phyloP scores from a whole-genome alignment of 768 basidiomycete genomes.

The Boletellus ananas region DNA sequence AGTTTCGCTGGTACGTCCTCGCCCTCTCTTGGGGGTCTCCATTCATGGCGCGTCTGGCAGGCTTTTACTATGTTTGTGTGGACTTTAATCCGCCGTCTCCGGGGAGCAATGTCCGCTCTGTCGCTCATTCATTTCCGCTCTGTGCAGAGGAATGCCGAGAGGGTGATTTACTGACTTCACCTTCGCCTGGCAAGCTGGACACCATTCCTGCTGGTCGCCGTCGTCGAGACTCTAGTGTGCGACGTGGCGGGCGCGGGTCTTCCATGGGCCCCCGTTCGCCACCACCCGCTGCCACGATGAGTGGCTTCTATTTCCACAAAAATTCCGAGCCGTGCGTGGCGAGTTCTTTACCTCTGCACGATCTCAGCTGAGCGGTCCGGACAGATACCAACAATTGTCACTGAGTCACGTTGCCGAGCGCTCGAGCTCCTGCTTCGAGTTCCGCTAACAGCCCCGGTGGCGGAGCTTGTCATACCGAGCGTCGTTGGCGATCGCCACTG shows the following conservation, averaged over 20 bases:
- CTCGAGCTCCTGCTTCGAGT: slow-evolving; percentile 78
- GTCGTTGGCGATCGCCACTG: not conserved
- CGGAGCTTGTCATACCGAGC: not conserved
- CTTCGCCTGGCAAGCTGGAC: slow-evolving; percentile 35
- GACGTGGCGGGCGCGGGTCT: slow-evolving; percentile 42
- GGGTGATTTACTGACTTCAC: slow-evolving; percentile 27
- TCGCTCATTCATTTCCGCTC: slow-evolving; percentile 36
- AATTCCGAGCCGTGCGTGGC: slow-evolving; percentile 85
- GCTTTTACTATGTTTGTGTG: slow-evolving; percentile 94
- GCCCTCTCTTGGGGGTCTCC: not conserved
- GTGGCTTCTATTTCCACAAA: slow-evolving; percentile 90
- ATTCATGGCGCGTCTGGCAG: slow-evolving; percentile 36
- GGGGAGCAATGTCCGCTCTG: slow-evolving; percentile 29
- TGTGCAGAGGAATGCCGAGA: slow-evolving; percentile 27
- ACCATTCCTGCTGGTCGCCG: slow-evolving; percentile 34
- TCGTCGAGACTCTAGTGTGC: slow-evolving; percentile 46
- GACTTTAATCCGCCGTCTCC: slow-evolving; percentile 74
- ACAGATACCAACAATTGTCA: slow-evolving; percentile 85
- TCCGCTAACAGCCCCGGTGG: slow-evolving; percentile 51
- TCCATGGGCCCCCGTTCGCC: slow-evolving; percentile 45
- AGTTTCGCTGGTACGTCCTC: slow-evolving; percentile 80
- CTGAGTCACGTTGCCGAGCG: slow-evolving; percentile 74
- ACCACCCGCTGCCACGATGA: slow-evolving; percentile 68
- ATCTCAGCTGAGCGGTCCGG: slow-evolving; percentile 8
- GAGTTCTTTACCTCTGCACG: slow-evolving; percentile 1